Evolutionary conservation across 495 filamentous ascomycete genomes (phyloP), one percentile per base, ranked within the genome.

Genomic region (Astrocystis sublimbata): DNA sequence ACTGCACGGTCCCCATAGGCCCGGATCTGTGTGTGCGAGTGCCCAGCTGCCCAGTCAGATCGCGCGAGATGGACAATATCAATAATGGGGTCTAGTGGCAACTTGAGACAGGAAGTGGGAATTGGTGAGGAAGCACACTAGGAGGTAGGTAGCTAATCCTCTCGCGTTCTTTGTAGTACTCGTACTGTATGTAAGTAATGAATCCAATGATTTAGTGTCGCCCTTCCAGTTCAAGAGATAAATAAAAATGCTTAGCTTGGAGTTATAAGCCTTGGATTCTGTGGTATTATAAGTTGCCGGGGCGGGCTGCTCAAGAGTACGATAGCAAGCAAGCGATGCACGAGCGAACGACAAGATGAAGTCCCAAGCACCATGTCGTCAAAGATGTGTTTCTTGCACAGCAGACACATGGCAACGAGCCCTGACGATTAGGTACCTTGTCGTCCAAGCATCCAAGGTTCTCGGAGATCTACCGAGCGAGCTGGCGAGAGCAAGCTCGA

Each of bases 11-110:
- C 24, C n/a, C 53, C 23, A 42, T 56, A 56, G 43, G 53, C 53
- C 53, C 21, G 53, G 53, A 38, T 56, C 38, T 45, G 54, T 57
- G 54, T 57, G 43, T 57, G 54, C 17, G 45, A 38, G 9, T 45
- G 26, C 40, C n/a, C n/a, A n/a, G n/a, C n/a, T n/a, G 40, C 38
- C 54, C 54, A 57, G 54, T 57, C 54, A 28, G 54, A 57, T 45
- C 9, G 54, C 40, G 52, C 24, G 24, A 1, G 26, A 43, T 26
- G 17, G 54, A 28, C 12, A 28, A 45, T 28, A n/a, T 19, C 21
- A 24, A 55, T 24, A 21, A 55, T 31, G 54, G 54, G 40, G 40
- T 43, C 54, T n/a, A 13, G 35, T 54, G 33, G 51, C 30, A 38
- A 26, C 26, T 38, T 15, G 17, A 17, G 51, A 40, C 33, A 21